A percentile compares a stretch with the other conserved stretches of the same genome.
Evolutionary conservation across 305 asterid species (phyloP).

Genomic region (Rubia balearica): DNA sequence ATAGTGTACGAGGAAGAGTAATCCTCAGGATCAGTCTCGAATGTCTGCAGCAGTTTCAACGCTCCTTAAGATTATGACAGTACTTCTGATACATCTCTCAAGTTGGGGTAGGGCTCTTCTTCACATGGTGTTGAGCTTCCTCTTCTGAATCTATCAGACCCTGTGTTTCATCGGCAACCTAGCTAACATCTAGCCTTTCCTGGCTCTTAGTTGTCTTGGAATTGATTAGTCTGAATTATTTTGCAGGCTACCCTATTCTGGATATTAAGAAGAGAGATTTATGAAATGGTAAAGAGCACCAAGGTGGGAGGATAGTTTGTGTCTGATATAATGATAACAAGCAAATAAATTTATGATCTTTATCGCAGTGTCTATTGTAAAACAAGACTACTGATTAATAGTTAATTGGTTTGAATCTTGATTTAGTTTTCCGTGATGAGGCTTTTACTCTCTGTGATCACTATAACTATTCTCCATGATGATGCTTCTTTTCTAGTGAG

Average conservation of each 20-base stretch:
- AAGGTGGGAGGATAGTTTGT: not conserved
- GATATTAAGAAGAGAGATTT: no score
- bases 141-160: not conserved
- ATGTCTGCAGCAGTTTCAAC: slow-evolving; percentile 37
- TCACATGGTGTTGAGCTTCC: not conserved
- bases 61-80: slow-evolving; percentile 55
- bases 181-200: no score
- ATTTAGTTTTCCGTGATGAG: no score
- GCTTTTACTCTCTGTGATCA: no score
- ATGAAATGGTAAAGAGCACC: not conserved
- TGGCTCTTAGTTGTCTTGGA: not conserved
- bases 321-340: slow-evolving; percentile 4
- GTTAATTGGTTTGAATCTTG: not conserved
- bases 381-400: not conserved
- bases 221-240: not conserved
- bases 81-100: slow-evolving; percentile 57
- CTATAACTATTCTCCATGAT: no score
- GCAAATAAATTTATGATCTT: not conserved
- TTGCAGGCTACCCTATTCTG: slow-evolving; percentile 47
- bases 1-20: slow-evolving; percentile 52
- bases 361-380: not conserved
- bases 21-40: slow-evolving; percentile 59
- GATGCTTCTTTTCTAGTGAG: no score
- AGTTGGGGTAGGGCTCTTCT: slow-evolving; percentile 50
- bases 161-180: not conserved